These are phyloP conservation scores for Neocucurbitaria cava DNA, from an alignment of 2,329 filamentous ascomycete species.

Conservation along the genomic window DNA sequence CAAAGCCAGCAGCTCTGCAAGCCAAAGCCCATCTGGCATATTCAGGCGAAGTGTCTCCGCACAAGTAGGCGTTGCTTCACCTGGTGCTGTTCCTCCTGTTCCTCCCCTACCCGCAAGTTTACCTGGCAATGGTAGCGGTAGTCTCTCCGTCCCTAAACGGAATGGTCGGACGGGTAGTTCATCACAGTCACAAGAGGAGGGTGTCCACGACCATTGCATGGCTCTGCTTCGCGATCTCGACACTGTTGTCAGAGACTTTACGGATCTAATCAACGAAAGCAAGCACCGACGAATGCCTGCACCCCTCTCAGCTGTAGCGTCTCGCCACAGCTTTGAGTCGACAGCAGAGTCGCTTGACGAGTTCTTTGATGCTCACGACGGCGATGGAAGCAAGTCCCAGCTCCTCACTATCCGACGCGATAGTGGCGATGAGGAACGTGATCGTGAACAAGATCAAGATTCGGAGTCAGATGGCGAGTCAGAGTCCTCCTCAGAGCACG, in stretches of 20 bases:
- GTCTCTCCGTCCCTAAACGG: slow-evolving; percentile 47
- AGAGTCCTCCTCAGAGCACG: slow-evolving; percentile 68
- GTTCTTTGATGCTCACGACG: slow-evolving; percentile 87
- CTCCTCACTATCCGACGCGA: slow-evolving; percentile 77
- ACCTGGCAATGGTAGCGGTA: slow-evolving; percentile 35
- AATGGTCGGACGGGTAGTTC: slow-evolving; percentile 29
- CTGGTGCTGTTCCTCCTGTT: slow-evolving; percentile 44
- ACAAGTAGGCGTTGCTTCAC: slow-evolving; percentile 59
- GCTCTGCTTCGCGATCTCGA: slow-evolving; percentile 86
- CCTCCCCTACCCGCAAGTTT: slow-evolving; percentile 45
- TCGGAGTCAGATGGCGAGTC: slow-evolving; percentile 62
- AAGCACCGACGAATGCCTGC: slow-evolving; percentile 73
- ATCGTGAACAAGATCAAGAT: slow-evolving; percentile 45
- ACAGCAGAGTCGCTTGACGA: slow-evolving; percentile 75
- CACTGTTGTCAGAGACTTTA: slow-evolving; percentile 81
- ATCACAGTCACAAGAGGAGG: slow-evolving; percentile 62
- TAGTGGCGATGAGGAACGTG: slow-evolving; percentile 60
- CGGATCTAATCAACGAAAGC: slow-evolving; percentile 75
- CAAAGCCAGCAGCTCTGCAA: slow-evolving; percentile 68
- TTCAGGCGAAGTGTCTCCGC: slow-evolving; percentile 60
- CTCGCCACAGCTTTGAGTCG: slow-evolving; percentile 79
- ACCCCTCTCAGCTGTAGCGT: slow-evolving; percentile 50
- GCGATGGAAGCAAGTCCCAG: slow-evolving; percentile 62
- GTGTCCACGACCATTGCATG: slow-evolving; percentile 81
- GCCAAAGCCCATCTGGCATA: slow-evolving; percentile 50